phyloP scores from a whole-genome alignment of 805 yeast species.

The Cyberlindnera suaveolens region DNA sequence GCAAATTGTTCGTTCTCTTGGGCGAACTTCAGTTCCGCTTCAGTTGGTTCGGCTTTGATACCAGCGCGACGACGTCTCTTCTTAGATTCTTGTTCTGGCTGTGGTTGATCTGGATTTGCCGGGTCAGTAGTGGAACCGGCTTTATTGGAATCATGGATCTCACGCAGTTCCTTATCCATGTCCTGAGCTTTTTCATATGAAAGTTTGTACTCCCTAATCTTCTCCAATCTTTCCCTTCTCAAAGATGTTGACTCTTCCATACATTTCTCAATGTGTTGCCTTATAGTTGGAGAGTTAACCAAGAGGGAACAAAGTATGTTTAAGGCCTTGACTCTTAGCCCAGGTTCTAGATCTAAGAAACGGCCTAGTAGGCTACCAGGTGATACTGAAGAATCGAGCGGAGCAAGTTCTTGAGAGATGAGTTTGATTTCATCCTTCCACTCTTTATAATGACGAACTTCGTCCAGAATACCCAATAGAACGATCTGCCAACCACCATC shows the following conservation, averaged over 20 bases:
- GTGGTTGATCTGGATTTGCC: slow-evolving; percentile 1
- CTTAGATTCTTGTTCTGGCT: slow-evolving; percentile 16
- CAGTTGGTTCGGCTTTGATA: slow-evolving; percentile 31
- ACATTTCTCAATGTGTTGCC: slow-evolving; percentile 61
- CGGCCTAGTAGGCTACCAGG: slow-evolving; percentile 42
- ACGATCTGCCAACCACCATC: slow-evolving; percentile 85
- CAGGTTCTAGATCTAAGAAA: slow-evolving; percentile 50
- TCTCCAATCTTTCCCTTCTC: slow-evolving; percentile 63
- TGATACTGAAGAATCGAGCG: slow-evolving; percentile 44
- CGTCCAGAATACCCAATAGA: slow-evolving; percentile 64
- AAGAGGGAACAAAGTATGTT: slow-evolving; percentile 60
- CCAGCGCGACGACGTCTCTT: slow-evolving; percentile 28
- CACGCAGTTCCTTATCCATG: slow-evolving; percentile 35
- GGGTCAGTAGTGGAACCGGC: not conserved
- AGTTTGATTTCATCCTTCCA: slow-evolving; percentile 44
- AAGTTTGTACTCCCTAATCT: slow-evolving; percentile 51
- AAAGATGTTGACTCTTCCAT: slow-evolving; percentile 56
- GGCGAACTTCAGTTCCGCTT: slow-evolving; percentile 31
- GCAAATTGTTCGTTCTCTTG: slow-evolving; percentile 37
- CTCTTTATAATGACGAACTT: slow-evolving; percentile 50
- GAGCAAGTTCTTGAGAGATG: slow-evolving; percentile 51
- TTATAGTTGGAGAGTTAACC: slow-evolving; percentile 49
- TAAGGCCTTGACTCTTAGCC: slow-evolving; percentile 50
- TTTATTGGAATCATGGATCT: slow-evolving; percentile 21
- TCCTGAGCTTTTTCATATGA: slow-evolving; percentile 45